These are phyloP conservation scores for Tetrahymena borealis DNA, from an alignment of 73 alveolate species.

Conservation along the genomic window DNA sequence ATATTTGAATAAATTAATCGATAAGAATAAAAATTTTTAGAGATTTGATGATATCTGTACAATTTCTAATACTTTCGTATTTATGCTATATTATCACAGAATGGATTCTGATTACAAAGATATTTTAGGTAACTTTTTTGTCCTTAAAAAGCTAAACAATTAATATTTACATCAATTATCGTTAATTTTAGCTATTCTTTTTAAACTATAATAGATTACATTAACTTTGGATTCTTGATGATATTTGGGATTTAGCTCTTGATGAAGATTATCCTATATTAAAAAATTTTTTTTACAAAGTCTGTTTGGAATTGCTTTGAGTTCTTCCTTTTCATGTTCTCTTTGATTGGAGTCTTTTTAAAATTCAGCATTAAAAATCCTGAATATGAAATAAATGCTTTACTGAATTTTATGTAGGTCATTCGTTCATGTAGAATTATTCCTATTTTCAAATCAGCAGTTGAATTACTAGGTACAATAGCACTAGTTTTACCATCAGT, in stretches of 20 bases:
- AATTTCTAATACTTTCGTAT: background rate
- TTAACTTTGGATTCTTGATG: background rate
- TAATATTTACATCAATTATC: too few relatives aligned
- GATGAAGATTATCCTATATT: background rate
- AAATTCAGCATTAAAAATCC: background rate
- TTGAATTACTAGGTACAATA: background rate
- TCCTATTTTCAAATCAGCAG: background rate
- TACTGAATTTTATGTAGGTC: background rate
- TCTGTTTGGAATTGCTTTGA: background rate
- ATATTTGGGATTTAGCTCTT: background rate
- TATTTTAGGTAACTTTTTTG: background rate
- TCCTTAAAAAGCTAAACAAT: too few relatives aligned
- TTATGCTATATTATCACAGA: background rate
- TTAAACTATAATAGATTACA: background rate
- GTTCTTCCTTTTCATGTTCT: background rate
- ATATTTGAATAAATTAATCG: background rate
- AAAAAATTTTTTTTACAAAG: background rate
- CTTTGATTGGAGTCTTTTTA: background rate
- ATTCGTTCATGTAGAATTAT: background rate
- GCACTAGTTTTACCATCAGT: background rate
- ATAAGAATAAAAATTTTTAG: background rate
- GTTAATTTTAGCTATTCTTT: background rate
- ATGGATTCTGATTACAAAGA: background rate
- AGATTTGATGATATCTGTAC: background rate
- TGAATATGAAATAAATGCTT: background rate